Evolutionary conservation across 345 rosid species (phyloP).

Genomic region (Boechera divaricarpa): DNA sequence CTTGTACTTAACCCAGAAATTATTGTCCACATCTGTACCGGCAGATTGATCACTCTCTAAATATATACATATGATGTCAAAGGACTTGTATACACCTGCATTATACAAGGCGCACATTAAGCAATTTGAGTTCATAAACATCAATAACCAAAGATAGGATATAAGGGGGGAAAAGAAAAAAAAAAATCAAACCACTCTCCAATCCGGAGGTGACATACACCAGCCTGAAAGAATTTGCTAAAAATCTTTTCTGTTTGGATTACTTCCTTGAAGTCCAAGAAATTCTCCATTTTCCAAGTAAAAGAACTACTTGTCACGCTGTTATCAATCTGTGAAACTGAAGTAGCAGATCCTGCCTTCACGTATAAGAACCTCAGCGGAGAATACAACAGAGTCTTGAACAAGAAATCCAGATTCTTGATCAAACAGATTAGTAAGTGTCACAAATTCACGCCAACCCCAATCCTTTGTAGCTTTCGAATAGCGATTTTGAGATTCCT

Average conservation of each 20-base stretch:
- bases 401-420: conserved; percentile 99
- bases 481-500: conserved; percentile 98
- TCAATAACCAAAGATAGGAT: conserved; percentile 26
- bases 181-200: conserved; percentile 66
- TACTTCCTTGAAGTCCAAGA: conserved; percentile 92
- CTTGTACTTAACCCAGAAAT: conserved; percentile 98
- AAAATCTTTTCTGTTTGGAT: conserved; percentile 98
- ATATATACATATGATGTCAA: conserved; percentile 98
- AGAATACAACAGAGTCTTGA: conserved; percentile 90
- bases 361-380: conserved; percentile 95
- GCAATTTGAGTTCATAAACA: conserved; percentile 38
- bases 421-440: conserved; percentile 84
- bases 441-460: conserved; percentile 99
- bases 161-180: neutral
- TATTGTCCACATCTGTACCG: conserved; percentile 90
- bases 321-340: conserved; percentile 58
- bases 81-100: conserved; percentile 99
- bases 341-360: conserved; percentile 52
- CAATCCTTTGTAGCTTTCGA: conserved; percentile 99
- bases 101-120: conserved; percentile 46
- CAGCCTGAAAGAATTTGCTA: conserved; percentile 99
- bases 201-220: conserved; percentile 99
- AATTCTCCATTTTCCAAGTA: conserved; percentile 99
- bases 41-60: conserved; percentile 97
- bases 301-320: conserved; percentile 80